Evolutionary conservation across 371 early-diverging fungal genomes (phyloP).

Genomic region (Furculomyces boomerangus): DNA sequence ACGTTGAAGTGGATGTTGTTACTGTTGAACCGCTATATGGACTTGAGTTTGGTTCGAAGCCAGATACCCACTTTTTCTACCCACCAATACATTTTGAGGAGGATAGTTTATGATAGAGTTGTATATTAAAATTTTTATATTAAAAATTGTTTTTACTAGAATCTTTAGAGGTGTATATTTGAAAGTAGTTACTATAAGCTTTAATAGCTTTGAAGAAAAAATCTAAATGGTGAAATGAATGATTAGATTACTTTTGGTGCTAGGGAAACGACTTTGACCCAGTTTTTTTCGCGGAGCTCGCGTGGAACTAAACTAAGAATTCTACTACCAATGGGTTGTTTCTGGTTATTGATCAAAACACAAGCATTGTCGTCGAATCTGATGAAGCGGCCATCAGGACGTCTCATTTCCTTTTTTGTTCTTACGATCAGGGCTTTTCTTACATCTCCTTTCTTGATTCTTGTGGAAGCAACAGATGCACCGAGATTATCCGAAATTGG

Average conservation of each 20-base stretch:
- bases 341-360: conserved; percentile 82
- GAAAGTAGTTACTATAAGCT: too few relatives aligned
- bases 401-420: conserved; percentile 70
- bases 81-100: conserved; percentile 1
- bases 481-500: conserved; percentile 60
- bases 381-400: conserved; percentile 85
- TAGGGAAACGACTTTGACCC: conserved; percentile 85
- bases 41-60: neutral
- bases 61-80: conserved; percentile 1
- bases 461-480: conserved; percentile 33
- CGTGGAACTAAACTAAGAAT: conserved; percentile 79
- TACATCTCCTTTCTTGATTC: conserved; percentile 93
- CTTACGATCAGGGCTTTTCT: conserved; percentile 83
- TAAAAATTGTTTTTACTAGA: neutral
- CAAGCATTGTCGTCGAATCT: conserved; percentile 95
- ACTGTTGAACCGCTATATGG: conserved; percentile 3
- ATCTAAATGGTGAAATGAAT: neutral
- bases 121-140: too few relatives aligned
- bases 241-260: conserved; percentile 78
- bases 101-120: too few relatives aligned
- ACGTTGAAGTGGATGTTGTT: neutral
- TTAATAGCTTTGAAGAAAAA: neutral
- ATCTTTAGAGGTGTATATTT: neutral
- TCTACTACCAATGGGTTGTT: conserved; percentile 86
- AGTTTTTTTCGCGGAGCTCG: conserved; percentile 82